A percentile compares a stretch with the other conserved stretches of the same genome.
phyloP scores from a whole-genome alignment of 371 early-diverging fungal species.

The Polyrhizophydium stewartii region DNA sequence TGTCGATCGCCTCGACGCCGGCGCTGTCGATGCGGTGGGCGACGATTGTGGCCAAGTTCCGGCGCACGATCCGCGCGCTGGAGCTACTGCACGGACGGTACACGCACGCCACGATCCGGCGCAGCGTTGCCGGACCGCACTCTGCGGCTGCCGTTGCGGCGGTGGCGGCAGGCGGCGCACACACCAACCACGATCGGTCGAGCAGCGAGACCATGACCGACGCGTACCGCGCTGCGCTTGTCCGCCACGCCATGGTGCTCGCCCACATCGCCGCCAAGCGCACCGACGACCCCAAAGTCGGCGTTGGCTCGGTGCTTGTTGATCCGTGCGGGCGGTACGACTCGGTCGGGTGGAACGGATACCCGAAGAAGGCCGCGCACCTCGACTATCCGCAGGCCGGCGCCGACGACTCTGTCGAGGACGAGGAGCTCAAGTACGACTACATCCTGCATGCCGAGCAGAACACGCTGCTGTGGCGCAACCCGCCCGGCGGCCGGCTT shows the following conservation, averaged over 20 bases:
- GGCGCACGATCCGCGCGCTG: slow-evolving; percentile 2
- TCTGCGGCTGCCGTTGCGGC: too few species aligned
- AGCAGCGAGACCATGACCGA: too few species aligned
- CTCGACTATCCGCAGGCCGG: slow-evolving; percentile 37
- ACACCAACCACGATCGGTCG: too few species aligned
- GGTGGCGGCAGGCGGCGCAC: too few species aligned
- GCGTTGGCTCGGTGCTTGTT: slow-evolving; percentile 34
- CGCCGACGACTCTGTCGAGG: slow-evolving; percentile 35
- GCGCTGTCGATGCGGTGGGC: background rate
- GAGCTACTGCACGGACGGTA: background rate
- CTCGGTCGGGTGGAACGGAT: slow-evolving; percentile 38
- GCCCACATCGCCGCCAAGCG: slow-evolving; percentile 38
- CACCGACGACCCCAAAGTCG: slow-evolving; percentile 38
- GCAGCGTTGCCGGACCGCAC: too few species aligned
- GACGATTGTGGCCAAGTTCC: slow-evolving; percentile 1
- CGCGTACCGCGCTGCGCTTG: slow-evolving; percentile 4
- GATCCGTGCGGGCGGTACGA: slow-evolving; percentile 18
- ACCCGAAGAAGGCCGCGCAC: slow-evolving; percentile 29
- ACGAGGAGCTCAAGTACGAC: slow-evolving; percentile 38
- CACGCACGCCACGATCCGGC: background rate
- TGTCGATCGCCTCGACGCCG: background rate
- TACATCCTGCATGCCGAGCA: slow-evolving; percentile 37
- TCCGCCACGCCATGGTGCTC: slow-evolving; percentile 33
- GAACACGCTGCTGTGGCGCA: slow-evolving; percentile 32
- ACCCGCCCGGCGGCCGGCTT: slow-evolving; percentile 16